phyloP scores from a whole-genome alignment of 768 basidiomycete species.

The Daedaleopsis sinensis region DNA sequence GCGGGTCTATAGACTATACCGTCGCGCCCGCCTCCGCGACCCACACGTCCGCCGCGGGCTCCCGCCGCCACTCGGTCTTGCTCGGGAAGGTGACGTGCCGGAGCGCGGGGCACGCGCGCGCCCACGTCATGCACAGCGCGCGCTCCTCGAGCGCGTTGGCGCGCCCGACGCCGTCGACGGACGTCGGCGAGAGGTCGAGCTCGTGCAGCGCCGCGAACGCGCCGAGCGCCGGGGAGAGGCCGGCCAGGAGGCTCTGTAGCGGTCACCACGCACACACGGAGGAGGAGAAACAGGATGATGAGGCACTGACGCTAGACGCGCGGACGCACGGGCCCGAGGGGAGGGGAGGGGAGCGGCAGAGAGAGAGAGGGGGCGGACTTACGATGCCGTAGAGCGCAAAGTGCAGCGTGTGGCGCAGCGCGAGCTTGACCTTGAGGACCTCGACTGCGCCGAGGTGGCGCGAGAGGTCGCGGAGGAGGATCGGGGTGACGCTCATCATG shows the following conservation, averaged over 20 bases:
- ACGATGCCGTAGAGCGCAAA: constrained; percentile 67
- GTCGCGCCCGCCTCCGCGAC: constrained; percentile 19
- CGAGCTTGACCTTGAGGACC: constrained; percentile 56
- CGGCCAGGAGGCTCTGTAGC: constrained; percentile 56
- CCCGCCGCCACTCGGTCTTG: constrained; percentile 50
- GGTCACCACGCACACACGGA: constrained; percentile 3
- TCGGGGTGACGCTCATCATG: constrained; percentile 59
- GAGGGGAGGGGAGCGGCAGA: constrained; percentile 1
- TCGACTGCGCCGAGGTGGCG: constrained; percentile 52
- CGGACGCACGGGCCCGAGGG: background rate
- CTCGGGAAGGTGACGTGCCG: constrained; percentile 59
- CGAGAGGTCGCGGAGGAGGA: constrained; percentile 58
- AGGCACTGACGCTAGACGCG: background rate
- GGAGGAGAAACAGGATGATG: constrained; percentile 3
- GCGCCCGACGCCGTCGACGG: constrained; percentile 47
- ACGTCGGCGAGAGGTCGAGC: constrained; percentile 66
- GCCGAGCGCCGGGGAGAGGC: constrained; percentile 58
- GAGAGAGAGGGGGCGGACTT: constrained; percentile 36
- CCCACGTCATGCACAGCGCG: constrained; percentile 56
- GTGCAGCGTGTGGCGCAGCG: constrained; percentile 67
- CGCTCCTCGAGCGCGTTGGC: constrained; percentile 48
- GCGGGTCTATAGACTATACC: constrained; percentile 21
- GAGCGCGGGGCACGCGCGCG: constrained; percentile 54
- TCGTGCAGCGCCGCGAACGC: constrained; percentile 50
- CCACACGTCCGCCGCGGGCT: constrained; percentile 38